Base-by-base conservation (phyloP, 1,284 basidiomycete genomes). In the Fomitopsis pinicola region DNA sequence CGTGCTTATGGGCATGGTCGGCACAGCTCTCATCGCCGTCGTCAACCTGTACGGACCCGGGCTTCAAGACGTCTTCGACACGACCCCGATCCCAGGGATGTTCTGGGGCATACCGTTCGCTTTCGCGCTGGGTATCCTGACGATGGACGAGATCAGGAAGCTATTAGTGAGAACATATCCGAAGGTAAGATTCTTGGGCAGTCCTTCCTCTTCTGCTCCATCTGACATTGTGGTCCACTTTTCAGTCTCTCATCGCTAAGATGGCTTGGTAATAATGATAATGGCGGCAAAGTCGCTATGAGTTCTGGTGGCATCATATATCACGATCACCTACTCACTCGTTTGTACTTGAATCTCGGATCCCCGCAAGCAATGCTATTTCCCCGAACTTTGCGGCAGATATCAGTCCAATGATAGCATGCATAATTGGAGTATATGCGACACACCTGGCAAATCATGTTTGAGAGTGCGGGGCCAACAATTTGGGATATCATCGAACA, bases 71-170 rank as follows among this genome's bases (percentile, higher is more conserved):
- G 78, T 80, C 36, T 80, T 79, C 54, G 55, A 54, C 22, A 79
- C 78, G 10, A 63, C 72, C 1, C 76, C 76, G 8, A 78, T 79
- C 46, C 78, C 76, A 2, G 68, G 69, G 1, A 78, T 74, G 74
- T 79, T 77, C 69, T 79, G 78, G 78, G 77, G 76, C 38, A 69
- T 78, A 26, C 78, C 78, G 5, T 79, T 79, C 58, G 69, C 66
- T 1, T 80, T 79, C 42, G 78, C 75, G 2, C 54, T 73, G 5
- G 76, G 65, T 0, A 69, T 80, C 14, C 61, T 79, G 61, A 69
- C 67, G 8, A 60, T 78, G 28, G 78, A 80, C 57, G 78, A 79
- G 61, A 56, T 73, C 7, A 68, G 78, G 42, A 79, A 79, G 64
- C 58, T 78, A 55, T 62, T 79, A 14, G 78, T 79, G 30, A 68